These are phyloP conservation scores for Claviceps monticola DNA, from an alignment of 2,329 filamentous ascomycete genomes.

Conservation along the genomic window DNA sequence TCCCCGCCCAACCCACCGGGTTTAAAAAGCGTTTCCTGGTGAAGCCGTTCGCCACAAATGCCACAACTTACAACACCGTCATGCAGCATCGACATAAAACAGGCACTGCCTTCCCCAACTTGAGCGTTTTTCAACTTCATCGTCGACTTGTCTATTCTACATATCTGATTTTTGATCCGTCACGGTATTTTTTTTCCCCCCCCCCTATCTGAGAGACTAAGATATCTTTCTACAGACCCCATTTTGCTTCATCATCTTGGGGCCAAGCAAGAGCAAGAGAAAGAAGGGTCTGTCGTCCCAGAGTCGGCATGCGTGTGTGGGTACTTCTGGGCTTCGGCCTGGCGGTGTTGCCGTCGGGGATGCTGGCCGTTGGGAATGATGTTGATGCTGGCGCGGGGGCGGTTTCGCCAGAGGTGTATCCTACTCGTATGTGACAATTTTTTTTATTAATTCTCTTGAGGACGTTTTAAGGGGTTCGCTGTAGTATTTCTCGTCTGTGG, in stretches of 20 bases:
- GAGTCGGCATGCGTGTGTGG: neutral
- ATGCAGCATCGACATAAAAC: too few species aligned
- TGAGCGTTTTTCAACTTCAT: too few species aligned
- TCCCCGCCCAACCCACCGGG: too few species aligned
- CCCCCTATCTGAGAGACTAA: too few species aligned
- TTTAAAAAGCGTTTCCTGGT: too few species aligned
- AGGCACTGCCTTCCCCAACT: too few species aligned
- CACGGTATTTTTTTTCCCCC: too few species aligned
- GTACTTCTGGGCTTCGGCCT: neutral
- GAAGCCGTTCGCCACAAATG: too few species aligned
- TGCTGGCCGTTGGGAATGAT: neutral
- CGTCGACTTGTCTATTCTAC: too few species aligned
- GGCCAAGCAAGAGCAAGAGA: neutral
- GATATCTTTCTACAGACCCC: too few species aligned
- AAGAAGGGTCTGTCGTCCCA: neutral
- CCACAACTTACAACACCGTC: too few species aligned
- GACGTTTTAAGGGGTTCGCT: neutral
- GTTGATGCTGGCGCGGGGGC: neutral
- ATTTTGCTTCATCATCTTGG: neutral
- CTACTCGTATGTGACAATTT: slow-evolving; percentile 9
- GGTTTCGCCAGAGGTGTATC: slow-evolving; percentile 14
- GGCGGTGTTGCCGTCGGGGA: neutral
- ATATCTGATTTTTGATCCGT: too few species aligned
- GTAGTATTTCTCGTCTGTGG: neutral
- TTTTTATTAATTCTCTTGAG: neutral